Base-by-base conservation (phyloP, 805 yeast genomes). In the Barnettozyma siamensis region DNA sequence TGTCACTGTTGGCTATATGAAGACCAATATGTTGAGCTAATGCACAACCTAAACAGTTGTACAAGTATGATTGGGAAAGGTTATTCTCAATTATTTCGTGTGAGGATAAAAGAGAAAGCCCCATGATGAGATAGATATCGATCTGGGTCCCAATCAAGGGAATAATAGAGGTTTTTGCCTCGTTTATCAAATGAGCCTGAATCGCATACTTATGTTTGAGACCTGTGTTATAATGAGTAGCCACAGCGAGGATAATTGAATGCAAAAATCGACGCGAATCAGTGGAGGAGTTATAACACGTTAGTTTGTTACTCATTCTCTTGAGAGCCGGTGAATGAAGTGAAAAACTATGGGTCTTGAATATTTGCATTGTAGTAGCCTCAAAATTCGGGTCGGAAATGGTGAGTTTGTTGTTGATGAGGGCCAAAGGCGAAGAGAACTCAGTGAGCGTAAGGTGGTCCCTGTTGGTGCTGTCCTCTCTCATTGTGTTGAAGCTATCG, bases 1-100 rank as follows among this genome's bases (percentile, higher is more conserved):
- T 8, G 11, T 21, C 23, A 8, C 29, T 24, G 12, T 23, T 13
- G 18, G 28, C 30, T 3, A 29, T 29, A 36, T 36, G 33, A 7
- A 53, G 44, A 3, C 66, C 65, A 57, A 62, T 53, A 37, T 62
- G 65, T 40, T 62, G 66, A 1, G 63, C 50, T 19, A 60, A 39
- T 5, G 65, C 50, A 29, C 66, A 61, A 1, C 62, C 56, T 50
- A 63, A 55, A 1, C 64, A 54, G 8, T 55, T 45, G 24, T 53
- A 55, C 6, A 61, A 35, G 35, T 62, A 61, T 0, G 66, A 53
- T 35, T 58, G 56, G 5, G 64, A 56, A 16, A 55, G 52, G 30
- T 53, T 51, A 5, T 60, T 62, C 47, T 53, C 52, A 1, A 64
- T 61, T 41, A 55, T 34, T 34, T 61, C 64, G 37, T 61, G 62